A percentile compares a stretch with the other conserved stretches of the same genome.
phyloP scores from a whole-genome alignment of 495 filamentous ascomycete genomes.

The Filosporella fistucella region DNA sequence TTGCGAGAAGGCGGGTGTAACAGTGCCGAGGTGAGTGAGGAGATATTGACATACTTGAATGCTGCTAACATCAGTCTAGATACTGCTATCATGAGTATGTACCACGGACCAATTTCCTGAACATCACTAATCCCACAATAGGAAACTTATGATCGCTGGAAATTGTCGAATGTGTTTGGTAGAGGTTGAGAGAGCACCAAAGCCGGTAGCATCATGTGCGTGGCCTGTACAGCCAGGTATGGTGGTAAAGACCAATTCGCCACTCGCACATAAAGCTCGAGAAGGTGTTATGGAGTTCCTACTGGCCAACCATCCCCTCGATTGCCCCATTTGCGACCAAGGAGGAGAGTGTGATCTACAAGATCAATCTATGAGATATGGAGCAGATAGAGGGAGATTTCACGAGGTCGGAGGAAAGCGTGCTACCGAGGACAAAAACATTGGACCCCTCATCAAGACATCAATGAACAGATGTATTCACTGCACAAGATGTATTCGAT shows the following conservation, averaged over 20 bases:
- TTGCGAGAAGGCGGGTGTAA: conserved; percentile 92
- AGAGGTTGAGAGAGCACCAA: conserved; percentile 91
- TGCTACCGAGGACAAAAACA: conserved; percentile 98
- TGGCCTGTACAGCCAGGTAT: conserved; percentile 98
- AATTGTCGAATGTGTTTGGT: conserved; percentile 99
- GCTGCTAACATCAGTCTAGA: conserved; percentile 52
- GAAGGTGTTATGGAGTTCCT: conserved; percentile 99
- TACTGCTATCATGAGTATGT: conserved; percentile 98
- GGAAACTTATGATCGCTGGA: conserved; percentile 96
- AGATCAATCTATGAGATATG: conserved; percentile 98
- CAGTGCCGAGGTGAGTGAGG: conserved; percentile 68
- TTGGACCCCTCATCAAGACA: conserved; percentile 96
- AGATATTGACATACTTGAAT: not conserved
- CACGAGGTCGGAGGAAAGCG: conserved; percentile 94
- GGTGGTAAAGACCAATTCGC: conserved; percentile 97
- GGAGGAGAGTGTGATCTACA: conserved; percentile 98
- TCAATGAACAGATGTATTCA: conserved; percentile 99
- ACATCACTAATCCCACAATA: conserved; percentile 30
- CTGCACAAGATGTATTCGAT: conserved; percentile 95
- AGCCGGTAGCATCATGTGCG: conserved; percentile 96
- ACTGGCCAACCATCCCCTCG: conserved; percentile 92
- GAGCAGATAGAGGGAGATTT: conserved; percentile 91
- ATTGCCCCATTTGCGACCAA: conserved; percentile 98
- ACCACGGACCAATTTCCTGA: conserved; percentile 18
- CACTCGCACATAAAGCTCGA: conserved; percentile 91